These are phyloP conservation scores for Pelargonium australe DNA, from an alignment of 441 rosid species.

Conservation along the genomic window DNA sequence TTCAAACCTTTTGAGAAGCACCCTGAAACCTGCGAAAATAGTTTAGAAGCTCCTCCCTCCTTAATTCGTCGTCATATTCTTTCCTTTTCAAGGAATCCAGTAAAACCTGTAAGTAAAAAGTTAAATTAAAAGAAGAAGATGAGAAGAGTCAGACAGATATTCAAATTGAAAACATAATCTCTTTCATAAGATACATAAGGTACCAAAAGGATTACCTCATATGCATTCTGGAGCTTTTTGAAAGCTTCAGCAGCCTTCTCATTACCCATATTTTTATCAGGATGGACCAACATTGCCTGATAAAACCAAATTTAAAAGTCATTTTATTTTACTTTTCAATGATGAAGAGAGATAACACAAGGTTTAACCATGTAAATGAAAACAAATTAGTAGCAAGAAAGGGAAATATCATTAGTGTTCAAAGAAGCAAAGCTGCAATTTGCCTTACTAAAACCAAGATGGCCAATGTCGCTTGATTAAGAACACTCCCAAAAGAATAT, in stretches of 20 bases:
- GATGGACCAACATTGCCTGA: conserved; percentile 97
- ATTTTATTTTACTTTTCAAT: not conserved
- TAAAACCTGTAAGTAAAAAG: conserved; percentile 42
- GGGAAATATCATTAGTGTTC: not conserved
- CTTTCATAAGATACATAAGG: conserved; percentile 14
- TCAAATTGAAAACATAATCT: not conserved
- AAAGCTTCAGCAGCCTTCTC: conserved; percentile 98
- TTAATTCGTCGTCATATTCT: conserved; percentile 77
- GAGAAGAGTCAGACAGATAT: conserved; percentile 13
- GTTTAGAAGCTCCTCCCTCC: conserved; percentile 75
- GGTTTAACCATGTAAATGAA: not conserved
- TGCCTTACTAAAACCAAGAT: not conserved
- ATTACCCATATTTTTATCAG: conserved; percentile 96
- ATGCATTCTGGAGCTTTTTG: conserved; percentile 96
- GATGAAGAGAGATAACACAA: not conserved
- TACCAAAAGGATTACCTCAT: conserved; percentile 52
- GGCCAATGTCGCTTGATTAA: conserved; percentile 8
- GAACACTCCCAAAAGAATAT: not conserved
- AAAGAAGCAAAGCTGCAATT: not conserved
- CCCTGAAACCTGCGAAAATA: conserved; percentile 67
- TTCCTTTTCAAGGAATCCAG: conserved; percentile 75
- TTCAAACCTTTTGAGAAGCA: conserved; percentile 63
- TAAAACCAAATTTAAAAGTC: conserved; percentile 20
- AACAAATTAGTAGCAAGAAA: conserved; percentile 11
- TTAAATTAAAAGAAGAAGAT: not conserved